A percentile compares a stretch with the other conserved stretches of the same genome.
These are phyloP conservation scores for Solanum habrochaites DNA, from an alignment of 257 asterid species.

Conservation along the genomic window DNA sequence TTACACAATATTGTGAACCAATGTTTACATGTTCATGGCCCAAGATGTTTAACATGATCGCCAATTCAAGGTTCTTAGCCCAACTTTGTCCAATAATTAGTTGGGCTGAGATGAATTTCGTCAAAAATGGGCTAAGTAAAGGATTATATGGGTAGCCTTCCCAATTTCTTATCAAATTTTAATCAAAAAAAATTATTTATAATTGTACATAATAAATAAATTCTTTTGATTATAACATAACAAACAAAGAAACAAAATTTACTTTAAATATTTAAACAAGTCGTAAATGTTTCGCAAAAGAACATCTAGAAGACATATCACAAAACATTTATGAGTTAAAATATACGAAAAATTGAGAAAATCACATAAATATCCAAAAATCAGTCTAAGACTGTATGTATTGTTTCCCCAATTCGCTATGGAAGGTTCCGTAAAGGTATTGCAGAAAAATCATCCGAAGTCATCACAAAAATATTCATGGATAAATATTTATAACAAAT, in stretches of 20 bases:
- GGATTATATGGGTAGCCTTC: not conserved
- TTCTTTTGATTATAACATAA: not conserved
- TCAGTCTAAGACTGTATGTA: not conserved
- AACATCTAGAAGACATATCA: not conserved
- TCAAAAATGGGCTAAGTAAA: not conserved
- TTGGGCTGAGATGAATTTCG: not conserved
- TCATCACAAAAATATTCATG: too few relatives aligned
- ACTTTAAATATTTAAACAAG: not conserved
- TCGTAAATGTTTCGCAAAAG: not conserved
- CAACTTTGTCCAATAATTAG: not conserved
- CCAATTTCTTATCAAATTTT: not conserved
- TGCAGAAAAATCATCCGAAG: not conserved
- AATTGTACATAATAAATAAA: too few relatives aligned
- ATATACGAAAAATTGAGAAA: too few relatives aligned
- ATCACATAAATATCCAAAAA: not conserved
- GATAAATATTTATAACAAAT: too few relatives aligned
- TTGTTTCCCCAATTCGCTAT: not conserved
- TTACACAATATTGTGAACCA: not conserved
- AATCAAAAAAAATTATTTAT: too few relatives aligned
- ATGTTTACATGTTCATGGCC: not conserved
- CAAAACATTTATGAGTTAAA: too few relatives aligned
- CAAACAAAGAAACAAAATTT: too few relatives aligned
- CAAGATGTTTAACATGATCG: not conserved
- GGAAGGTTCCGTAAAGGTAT: too few relatives aligned
- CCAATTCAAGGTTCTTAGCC: not conserved